A percentile compares a stretch with the other conserved stretches of the same genome.
phyloP scores from a whole-genome alignment of 1,284 basidiomycete genomes.

The Rhodotorula sp. region DNA sequence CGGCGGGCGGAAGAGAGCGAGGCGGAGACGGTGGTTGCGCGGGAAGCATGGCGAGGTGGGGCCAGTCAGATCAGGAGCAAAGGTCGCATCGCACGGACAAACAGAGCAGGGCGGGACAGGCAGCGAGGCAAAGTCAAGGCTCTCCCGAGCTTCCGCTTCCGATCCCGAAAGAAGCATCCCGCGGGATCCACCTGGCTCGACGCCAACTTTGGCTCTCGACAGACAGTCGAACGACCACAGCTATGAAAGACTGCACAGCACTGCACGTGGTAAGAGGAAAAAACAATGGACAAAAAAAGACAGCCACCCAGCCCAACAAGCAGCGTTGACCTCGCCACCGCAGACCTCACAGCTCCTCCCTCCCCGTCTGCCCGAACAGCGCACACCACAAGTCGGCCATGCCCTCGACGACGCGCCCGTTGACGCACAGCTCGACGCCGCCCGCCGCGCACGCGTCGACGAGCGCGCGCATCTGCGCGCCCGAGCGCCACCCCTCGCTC shows the following conservation, averaged over 20 bases:
- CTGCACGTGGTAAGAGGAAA: too few relatives aligned
- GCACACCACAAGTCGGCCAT: constrained; percentile 16
- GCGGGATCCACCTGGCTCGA: too few relatives aligned
- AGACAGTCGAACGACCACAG: too few relatives aligned
- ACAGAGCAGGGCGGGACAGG: background rate
- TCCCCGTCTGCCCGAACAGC: constrained; percentile 1
- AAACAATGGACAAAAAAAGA: too few relatives aligned
- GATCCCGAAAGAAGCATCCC: too few relatives aligned
- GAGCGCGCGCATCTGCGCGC: constrained; percentile 3
- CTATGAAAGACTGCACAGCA: too few relatives aligned
- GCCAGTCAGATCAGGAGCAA: too few relatives aligned
- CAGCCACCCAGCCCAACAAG: background rate
- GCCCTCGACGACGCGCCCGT: constrained; percentile 8
- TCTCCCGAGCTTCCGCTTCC: too few relatives aligned
- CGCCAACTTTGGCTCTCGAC: too few relatives aligned
- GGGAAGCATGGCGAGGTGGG: background rate
- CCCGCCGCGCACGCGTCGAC: background rate
- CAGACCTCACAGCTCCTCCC: background rate
- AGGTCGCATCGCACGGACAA: background rate
- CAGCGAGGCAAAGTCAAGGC: too few relatives aligned
- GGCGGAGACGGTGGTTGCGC: background rate
- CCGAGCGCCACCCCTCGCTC: constrained; percentile 6
- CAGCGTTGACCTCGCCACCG: background rate
- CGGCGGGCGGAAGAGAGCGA: background rate
- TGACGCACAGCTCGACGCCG: constrained; percentile 6